Conservation (phyloP, 352 stramenopile genomes). For the Globisporangium cederbergense region DNA sequence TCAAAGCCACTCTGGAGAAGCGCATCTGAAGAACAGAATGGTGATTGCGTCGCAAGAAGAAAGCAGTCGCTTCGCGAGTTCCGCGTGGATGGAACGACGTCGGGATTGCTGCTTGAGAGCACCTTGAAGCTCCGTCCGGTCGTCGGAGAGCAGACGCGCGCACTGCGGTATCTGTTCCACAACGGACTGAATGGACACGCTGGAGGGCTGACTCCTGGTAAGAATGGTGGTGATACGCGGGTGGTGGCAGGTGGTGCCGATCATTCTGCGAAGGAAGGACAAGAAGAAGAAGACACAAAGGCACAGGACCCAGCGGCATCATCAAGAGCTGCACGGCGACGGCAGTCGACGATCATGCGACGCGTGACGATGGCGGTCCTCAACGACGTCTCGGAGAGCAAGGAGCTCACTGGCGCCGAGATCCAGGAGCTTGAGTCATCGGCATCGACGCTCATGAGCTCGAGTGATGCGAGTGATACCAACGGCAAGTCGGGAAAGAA, state of each 20-base stretch:
- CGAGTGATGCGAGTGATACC: neutral
- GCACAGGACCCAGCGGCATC: neutral
- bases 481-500: neutral
- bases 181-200: constrained; percentile 24
- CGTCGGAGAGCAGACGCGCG: constrained; percentile 47
- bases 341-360: constrained; percentile 18
- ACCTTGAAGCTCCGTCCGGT: constrained; percentile 67
- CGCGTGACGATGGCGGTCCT: constrained; percentile 51
- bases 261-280: neutral
- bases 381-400: constrained; percentile 36
- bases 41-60: constrained; percentile 9
- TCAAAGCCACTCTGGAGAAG: constrained; percentile 17
- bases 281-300: neutral
- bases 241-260: neutral
- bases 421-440: constrained; percentile 33
- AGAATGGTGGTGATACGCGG: neutral
- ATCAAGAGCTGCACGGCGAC: constrained; percentile 9
- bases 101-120: constrained; percentile 63
- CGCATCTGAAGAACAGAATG: neutral
- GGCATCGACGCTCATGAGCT: constrained; percentile 1
- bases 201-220: neutral
- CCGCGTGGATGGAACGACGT: constrained; percentile 62
- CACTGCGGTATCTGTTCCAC: constrained; percentile 65
- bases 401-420: constrained; percentile 33
- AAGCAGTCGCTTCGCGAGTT: constrained; percentile 43